Base-by-base conservation (phyloP, 306 rosid genomes). In the Luffa aegyptiaca region DNA sequence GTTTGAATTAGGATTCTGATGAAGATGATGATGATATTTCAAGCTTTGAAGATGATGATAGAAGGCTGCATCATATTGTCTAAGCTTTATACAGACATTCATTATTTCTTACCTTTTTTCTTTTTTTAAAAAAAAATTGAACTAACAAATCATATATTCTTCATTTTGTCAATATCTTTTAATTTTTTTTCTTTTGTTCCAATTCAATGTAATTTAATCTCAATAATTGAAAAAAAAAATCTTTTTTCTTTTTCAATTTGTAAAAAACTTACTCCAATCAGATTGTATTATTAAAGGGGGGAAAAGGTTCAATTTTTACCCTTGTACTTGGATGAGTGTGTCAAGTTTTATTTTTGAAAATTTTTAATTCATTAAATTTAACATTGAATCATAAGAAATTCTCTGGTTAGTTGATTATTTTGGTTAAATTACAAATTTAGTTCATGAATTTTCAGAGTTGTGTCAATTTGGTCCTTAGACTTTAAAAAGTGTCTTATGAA, bases 21-120 rank as follows among this genome's bases (percentile, higher is more conserved):
- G 85, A 86, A n/a, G 90, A 80, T 62, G 82, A 86, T 75, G 85
- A 89, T 36, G 90, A 81, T 68, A 52, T 80, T 10, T 82, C 86
- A n/a, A 76, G 44, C 61, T 77, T 78, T 16, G 90, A 86, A 49
- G 88, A 85, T 55, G 86, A 66, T 65, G 86, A 66, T 4, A 89
- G 80, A 51, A 71, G 49, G 6, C 18, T 78, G 36, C 87, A 85
- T 20, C 82, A 82, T 64, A 52, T 74, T 58, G 80, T 85, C 78
- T 86, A 56, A 75, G 80, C 36, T 46, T 5, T 70, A 18, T 26
- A 74, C 83, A 72, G 36, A 45, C 80, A 53, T 2, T 76, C 51
- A 11, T 82, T 68, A 48, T 56, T 80, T 71, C 20, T 71, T 71
- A 71, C 76, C 6, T 39, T 65, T 63, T 63, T 63, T 52, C 0